These are phyloP conservation scores for Chaetomiaceae sp. DNA, from an alignment of 2,329 filamentous ascomycete species.

Conservation along the genomic window DNA sequence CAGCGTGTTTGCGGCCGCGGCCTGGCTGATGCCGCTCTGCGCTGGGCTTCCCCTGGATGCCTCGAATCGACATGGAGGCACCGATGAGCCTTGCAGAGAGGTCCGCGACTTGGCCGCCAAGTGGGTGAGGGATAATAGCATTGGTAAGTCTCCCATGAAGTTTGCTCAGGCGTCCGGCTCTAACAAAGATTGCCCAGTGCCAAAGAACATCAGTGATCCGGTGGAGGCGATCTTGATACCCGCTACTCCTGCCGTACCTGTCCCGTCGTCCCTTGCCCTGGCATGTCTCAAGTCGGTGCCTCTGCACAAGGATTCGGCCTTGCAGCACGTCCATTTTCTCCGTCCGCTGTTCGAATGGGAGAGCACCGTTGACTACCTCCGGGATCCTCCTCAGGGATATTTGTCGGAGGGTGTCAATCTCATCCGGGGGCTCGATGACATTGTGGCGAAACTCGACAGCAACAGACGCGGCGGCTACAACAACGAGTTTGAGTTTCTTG, in stretches of 20 bases:
- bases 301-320: no score
- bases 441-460: background rate
- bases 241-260: background rate
- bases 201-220: background rate
- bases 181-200: background rate
- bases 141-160: background rate
- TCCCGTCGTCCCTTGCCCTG: constrained; percentile 15
- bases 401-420: constrained; percentile 16
- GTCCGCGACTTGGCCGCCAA: background rate
- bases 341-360: constrained; percentile 18
- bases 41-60: background rate
- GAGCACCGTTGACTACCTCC: constrained; percentile 15
- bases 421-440: constrained; percentile 12
- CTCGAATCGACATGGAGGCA: background rate
- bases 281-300: constrained; percentile 14
- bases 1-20: background rate
- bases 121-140: constrained; percentile 1
- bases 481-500: constrained; percentile 16
- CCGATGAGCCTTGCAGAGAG: background rate
- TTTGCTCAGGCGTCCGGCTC: background rate
- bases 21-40: background rate
- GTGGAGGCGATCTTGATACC: background rate
- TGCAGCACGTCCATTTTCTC: constrained; percentile 12
- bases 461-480: background rate
- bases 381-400: constrained; percentile 17